Conservation (phyloP, 345 rosid species). For the Eucalyptus cloeziana region DNA sequence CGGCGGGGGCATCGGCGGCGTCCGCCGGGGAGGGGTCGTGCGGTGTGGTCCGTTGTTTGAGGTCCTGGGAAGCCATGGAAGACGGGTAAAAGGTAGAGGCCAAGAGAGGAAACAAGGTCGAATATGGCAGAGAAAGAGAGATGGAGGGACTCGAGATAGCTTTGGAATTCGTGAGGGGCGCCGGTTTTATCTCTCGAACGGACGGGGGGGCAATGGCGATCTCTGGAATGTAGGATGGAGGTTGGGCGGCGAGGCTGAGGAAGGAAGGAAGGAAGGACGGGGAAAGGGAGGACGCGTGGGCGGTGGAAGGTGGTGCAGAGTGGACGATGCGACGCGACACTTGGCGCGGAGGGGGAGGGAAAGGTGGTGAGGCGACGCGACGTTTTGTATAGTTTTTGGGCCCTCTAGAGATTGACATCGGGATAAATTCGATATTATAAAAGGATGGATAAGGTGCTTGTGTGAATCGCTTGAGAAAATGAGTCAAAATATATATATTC, state of each 20-base stretch:
- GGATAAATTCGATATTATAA: background rate
- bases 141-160: background rate
- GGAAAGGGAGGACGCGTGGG: conserved; percentile 21
- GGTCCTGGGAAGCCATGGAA: conserved; percentile 45
- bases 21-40: background rate
- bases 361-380: background rate
- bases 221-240: background rate
- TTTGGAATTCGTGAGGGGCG: background rate
- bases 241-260: background rate
- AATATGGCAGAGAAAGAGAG: background rate
- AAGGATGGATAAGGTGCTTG: background rate
- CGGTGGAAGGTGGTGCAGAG: background rate
- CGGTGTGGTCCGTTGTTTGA: conserved; percentile 37
- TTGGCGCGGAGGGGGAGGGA: background rate
- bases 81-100: background rate
- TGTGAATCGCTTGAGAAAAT: background rate
- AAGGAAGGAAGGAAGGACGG: background rate
- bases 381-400: too few species aligned
- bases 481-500: too few species aligned
- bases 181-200: background rate
- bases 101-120: background rate
- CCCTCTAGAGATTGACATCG: rapidly evolving
- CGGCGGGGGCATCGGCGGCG: background rate
- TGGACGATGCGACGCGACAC: background rate
- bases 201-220: background rate